Evolutionary conservation across 768 basidiomycete genomes (phyloP).

Genomic region (Lyophyllum decastes): DNA sequence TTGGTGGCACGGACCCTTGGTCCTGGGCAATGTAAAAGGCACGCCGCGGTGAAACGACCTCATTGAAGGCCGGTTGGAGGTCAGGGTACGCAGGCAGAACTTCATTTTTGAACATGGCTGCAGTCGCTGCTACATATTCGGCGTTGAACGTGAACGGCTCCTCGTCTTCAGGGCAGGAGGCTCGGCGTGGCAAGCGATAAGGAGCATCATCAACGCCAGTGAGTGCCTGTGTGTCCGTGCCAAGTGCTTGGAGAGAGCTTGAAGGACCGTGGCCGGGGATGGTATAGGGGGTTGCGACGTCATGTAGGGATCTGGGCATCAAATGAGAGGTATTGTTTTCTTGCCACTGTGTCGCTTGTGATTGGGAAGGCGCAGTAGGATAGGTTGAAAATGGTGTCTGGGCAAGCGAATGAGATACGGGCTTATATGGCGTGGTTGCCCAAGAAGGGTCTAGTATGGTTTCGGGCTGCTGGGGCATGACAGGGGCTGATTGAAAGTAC

Average conservation of each 20-base stretch:
- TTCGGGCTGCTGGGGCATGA: slow-evolving; percentile 2
- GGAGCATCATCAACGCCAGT: slow-evolving; percentile 1
- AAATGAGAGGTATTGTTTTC: neutral
- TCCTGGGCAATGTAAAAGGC: slow-evolving; percentile 18
- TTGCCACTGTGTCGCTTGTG: slow-evolving; percentile 3
- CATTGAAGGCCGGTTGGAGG: slow-evolving; percentile 18
- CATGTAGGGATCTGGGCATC: neutral
- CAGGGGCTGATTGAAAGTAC: slow-evolving; percentile 8
- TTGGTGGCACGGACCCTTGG: slow-evolving; percentile 15
- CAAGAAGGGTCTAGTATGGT: slow-evolving; percentile 4
- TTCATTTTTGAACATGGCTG: slow-evolving; percentile 32
- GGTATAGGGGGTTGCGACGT: neutral
- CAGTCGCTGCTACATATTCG: slow-evolving; percentile 36
- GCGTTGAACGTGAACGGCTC: slow-evolving; percentile 37
- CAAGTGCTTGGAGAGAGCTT: neutral
- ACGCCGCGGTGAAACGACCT: slow-evolving; percentile 15
- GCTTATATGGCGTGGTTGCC: slow-evolving; percentile 8
- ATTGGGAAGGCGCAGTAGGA: neutral
- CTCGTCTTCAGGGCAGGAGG: slow-evolving; percentile 28
- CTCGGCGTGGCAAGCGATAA: slow-evolving; percentile 15
- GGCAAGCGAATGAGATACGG: slow-evolving; percentile 8
- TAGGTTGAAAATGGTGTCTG: slow-evolving; percentile 1
- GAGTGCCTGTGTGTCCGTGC: neutral
- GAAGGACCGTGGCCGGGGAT: neutral
- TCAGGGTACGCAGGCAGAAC: slow-evolving; percentile 36